Evolutionary conservation across 805 yeast genomes (phyloP), one percentile per base, ranked within the genome.

Genomic region (Wickerhamomyces kurtzmanii): DNA sequence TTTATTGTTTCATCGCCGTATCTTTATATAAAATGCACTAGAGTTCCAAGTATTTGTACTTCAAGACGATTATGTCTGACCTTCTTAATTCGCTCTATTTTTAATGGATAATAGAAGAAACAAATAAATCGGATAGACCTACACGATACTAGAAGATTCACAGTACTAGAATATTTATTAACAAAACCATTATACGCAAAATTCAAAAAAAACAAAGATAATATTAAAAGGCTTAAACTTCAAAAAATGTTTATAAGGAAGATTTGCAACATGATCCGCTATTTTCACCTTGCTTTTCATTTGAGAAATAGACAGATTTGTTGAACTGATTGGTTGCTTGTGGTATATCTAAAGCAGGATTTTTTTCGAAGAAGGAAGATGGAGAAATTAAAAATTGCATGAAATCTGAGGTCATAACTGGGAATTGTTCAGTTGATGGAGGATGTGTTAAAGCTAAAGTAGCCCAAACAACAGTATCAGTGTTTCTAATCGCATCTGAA

Each of bases 351-450:
- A 82, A 59, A 24, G 82, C 83, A 20, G 93, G 93, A 55, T 81
- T 81, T 46, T 60, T 71, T 43, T 73, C 75, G 49, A 80, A 81
- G 71, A 81, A 81, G 31, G 82, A 80, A 42, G 69, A 62, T 30
- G 93, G 93, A 25, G 67, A 64, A 32, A 81, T 64, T 33, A 70
- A 64, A 41, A 80, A 74, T 43, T 66, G 71, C 59, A 78, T 75
- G 38, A 74, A 75, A 57, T 81, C 93, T 32, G 77, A 82, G 19
- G 91, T 87, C 93, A 81, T 81, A 29, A 81, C 87, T 27, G 93
- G 93, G 78, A 82, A 81, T 53, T 81, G 89, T 58, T 81, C 93
- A 20, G 77, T 74, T 46, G 83, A 68, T 43, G 91, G 91, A 44
- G 80, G 70, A 49, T 81, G 93, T 4, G 89, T 81, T 59, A 81